Base-by-base conservation (phyloP, 2,329 filamentous ascomycete species). In the Colletotrichum euphorbiae region DNA sequence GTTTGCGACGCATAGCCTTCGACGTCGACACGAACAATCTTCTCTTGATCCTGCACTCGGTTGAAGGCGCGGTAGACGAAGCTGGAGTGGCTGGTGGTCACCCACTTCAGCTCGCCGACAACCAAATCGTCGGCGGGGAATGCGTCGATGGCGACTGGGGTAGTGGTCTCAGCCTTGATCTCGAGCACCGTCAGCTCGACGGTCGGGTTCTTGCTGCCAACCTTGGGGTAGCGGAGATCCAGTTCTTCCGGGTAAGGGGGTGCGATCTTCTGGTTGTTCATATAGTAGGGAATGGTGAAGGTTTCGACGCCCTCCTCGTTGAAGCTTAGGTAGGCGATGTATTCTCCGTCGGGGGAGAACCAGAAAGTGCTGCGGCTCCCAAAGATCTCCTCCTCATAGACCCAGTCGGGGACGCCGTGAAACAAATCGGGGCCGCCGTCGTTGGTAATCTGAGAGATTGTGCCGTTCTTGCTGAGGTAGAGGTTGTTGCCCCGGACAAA, bases 291-390 rank as follows among this genome's bases (percentile, higher is more conserved):
- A 11, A 92, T 83, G 0, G 84, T 87, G 75, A 87, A 91, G 1
- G 89, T 91, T 3, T 83, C 84, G 6, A 92, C 90, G 1, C 89
- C 89, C 0, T 89, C 91, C 80, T 92, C 89, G 77, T 99, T 96
- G 6, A 96, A 99, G 33, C 94, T 90, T 69, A 99, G 82, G 78
- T 97, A 99, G 21, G 96, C 93, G 67, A 99, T 81, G 76, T 92
- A 97, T 74, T 93, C 91, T 58, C 94, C 96, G 77, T 97, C 93
- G 40, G 90, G 87, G 38, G 93, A 95, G 94, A 94, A 99, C 96
- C 97, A 99, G 1, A 94, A 97, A 5, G 93, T 95, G 69, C 88
- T 93, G 73, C 93, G 92, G 1, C 88, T 91, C 13, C 83, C 79
- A 70, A 98, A 93, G 3, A 83, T 81, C 63, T 83, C 81, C 73